Evolutionary conservation across 2,329 filamentous ascomycete genomes (phyloP), one percentile per base, ranked within the genome.

Genomic region (Pseudogymnoascus sp.): DNA sequence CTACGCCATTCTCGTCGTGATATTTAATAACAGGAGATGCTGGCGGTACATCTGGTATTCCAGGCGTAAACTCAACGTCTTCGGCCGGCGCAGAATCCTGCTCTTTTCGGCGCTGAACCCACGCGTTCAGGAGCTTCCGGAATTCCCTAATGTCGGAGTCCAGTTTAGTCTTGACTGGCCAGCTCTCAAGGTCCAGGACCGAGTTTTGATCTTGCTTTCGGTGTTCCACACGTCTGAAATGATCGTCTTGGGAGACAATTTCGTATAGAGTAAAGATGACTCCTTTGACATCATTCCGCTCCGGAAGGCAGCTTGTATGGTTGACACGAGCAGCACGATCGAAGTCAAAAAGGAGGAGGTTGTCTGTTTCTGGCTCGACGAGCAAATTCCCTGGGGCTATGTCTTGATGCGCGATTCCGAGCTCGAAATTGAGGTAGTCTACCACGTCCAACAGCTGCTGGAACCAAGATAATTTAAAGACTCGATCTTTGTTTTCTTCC

Each of bases 351-450:
- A 77, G 54, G 62, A 72, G 62, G 9, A 77, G 57, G 4, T 63
- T 62, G 57, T 76, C 68, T 11, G 72, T 74, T 11, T 58, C 39
- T 4, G 69, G 65, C 57, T 77, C 66, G 57, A 77, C 62, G 0
- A 76, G 43, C 3, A 77, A 66, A 60, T 77, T 77, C 28, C 72
- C 69, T 3, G 72, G 63, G 2, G 71, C 69, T 57, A 78, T 68
- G 60, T 76, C 75, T 62, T 75, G 70, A 63, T 77, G 75, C 38
- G 67, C 64, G 41, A 77, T 70, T 28, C 75, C 74, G 37, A 72
- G 64, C 41, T 69, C 61, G 11, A 76, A 65, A 59, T 77, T 76
- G 28, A 77, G 65, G 35, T 72, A 68, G 60, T 77, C 75, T 7
- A 77, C 67, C 4, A 74, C 69, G 0, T 66, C 7, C 0, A 70